These are phyloP conservation scores for Leccinum rimulosum DNA, from an alignment of 768 basidiomycete species.

Conservation along the genomic window DNA sequence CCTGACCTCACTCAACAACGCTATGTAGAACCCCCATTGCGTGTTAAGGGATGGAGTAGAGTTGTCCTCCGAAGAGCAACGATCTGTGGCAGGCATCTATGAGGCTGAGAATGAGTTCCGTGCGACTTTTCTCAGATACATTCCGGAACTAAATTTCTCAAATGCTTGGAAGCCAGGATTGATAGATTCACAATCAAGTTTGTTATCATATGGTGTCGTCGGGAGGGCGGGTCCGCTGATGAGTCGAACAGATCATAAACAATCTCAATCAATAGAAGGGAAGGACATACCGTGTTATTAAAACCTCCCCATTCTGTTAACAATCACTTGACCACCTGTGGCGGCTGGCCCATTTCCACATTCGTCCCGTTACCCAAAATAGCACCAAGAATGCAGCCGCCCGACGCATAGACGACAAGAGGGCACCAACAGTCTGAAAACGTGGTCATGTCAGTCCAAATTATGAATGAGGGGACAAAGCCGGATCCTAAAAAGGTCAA, in stretches of 20 bases:
- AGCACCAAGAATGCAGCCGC: constrained; percentile 85
- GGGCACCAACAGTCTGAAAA: constrained; percentile 86
- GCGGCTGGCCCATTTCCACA: constrained; percentile 61
- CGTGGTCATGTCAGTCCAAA: constrained; percentile 7
- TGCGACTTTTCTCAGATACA: constrained; percentile 96
- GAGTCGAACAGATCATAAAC: constrained; percentile 3
- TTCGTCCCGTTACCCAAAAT: constrained; percentile 99
- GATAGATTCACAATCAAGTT: constrained; percentile 89
- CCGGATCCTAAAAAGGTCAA: neutral
- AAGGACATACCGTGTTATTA: constrained; percentile 77
- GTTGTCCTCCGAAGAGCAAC: constrained; percentile 75
- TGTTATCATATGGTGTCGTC: constrained; percentile 86
- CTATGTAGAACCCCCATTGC: constrained; percentile 94
- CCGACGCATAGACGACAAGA: constrained; percentile 90
- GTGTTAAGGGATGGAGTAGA: constrained; percentile 71
- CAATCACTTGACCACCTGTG: constrained; percentile 78
- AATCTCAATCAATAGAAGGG: neutral
- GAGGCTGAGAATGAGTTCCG: constrained; percentile 82
- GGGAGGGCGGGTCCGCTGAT: constrained; percentile 76
- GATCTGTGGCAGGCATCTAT: constrained; percentile 72
- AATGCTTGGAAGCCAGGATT: constrained; percentile 92
- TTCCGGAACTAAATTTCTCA: constrained; percentile 98
- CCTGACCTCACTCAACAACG: constrained; percentile 84
- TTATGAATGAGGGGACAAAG: neutral
- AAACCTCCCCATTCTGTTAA: constrained; percentile 99